Evolutionary conservation across 192 early-diverging fungal species (phyloP).

Genomic region (Rhizophlyctis rosea): DNA sequence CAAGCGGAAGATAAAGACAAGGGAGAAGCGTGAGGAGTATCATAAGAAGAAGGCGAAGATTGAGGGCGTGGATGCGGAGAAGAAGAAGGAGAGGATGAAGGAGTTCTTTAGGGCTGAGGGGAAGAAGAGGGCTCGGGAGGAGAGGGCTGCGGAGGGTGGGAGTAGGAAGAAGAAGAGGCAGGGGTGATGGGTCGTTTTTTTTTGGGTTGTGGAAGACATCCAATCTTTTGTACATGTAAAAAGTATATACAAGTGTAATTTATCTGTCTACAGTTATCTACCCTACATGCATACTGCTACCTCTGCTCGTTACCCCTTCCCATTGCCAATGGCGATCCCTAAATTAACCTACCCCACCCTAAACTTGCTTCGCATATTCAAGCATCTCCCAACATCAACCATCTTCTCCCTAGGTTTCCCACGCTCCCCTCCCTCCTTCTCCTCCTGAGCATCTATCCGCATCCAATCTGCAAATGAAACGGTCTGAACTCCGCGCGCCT

Average conservation of each 20-base stretch:
- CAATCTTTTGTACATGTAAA: too few species aligned
- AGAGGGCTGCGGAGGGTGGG: constrained; percentile 16
- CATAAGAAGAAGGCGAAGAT: constrained; percentile 40
- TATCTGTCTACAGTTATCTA: too few species aligned
- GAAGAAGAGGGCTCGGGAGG: constrained; percentile 38
- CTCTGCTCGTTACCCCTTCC: too few species aligned
- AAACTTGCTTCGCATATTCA: too few species aligned
- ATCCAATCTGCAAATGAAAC: constrained; percentile 82
- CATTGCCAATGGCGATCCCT: too few species aligned
- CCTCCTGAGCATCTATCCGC: constrained; percentile 72
- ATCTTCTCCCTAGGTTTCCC: constrained; percentile 88
- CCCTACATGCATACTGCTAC: too few species aligned
- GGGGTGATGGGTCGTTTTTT: too few species aligned
- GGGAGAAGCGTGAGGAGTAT: constrained; percentile 45
- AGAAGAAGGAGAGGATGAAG: constrained; percentile 33
- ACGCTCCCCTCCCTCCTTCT: constrained; percentile 49
- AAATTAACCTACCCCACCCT: too few species aligned
- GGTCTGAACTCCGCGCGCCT: constrained; percentile 16
- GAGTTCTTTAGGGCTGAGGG: constrained; percentile 37
- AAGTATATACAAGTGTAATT: too few species aligned
- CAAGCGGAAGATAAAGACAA: constrained; percentile 66
- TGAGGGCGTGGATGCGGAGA: constrained; percentile 34
- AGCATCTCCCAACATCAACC: constrained; percentile 28
- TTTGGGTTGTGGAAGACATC: too few species aligned
- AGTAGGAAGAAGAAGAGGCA: constrained; percentile 22